Conservation (phyloP, 805 yeast species). For the Lachancea meyersii region DNA sequence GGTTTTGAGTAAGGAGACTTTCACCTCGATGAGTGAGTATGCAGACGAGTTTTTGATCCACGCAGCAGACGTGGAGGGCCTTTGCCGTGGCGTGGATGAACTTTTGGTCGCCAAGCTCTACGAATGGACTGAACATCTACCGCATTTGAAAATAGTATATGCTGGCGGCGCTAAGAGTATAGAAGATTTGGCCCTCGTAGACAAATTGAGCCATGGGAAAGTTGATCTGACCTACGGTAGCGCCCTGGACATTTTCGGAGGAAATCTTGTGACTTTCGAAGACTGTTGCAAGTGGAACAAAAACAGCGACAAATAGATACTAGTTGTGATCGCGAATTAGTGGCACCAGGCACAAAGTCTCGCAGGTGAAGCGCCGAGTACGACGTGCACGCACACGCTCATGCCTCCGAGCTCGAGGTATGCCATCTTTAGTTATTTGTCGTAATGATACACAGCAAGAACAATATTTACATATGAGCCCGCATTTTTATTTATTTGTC, state of each 20-base stretch:
- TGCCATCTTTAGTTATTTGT: slow-evolving; percentile 14
- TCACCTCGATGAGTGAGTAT: slow-evolving; percentile 49
- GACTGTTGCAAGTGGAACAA: slow-evolving; percentile 76
- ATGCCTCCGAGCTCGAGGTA: too few relatives aligned
- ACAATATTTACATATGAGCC: background rate
- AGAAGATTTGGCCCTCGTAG: slow-evolving; percentile 61
- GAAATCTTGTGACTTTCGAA: slow-evolving; percentile 63
- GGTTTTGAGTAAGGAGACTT: slow-evolving; percentile 47
- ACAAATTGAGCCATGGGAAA: slow-evolving; percentile 62
- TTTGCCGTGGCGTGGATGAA: slow-evolving; percentile 88
- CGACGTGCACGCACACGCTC: too few relatives aligned
- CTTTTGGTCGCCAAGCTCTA: slow-evolving; percentile 64
- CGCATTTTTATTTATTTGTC: background rate
- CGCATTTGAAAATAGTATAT: slow-evolving; percentile 67
- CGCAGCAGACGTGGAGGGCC: slow-evolving; percentile 98
- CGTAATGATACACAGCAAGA: slow-evolving; percentile 6
- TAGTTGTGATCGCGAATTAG: too few relatives aligned
- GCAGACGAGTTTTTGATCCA: slow-evolving; percentile 88
- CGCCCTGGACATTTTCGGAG: slow-evolving; percentile 93
- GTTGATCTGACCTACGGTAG: slow-evolving; percentile 93
- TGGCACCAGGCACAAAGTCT: too few relatives aligned
- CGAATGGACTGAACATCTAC: slow-evolving; percentile 52
- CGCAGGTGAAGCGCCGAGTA: too few relatives aligned
- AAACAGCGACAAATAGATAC: background rate
- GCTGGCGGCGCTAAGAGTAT: slow-evolving; percentile 93